Evolutionary conservation across 768 basidiomycete species (phyloP), one percentile per base, ranked within the genome.

Genomic region (Boletus reticulatus): DNA sequence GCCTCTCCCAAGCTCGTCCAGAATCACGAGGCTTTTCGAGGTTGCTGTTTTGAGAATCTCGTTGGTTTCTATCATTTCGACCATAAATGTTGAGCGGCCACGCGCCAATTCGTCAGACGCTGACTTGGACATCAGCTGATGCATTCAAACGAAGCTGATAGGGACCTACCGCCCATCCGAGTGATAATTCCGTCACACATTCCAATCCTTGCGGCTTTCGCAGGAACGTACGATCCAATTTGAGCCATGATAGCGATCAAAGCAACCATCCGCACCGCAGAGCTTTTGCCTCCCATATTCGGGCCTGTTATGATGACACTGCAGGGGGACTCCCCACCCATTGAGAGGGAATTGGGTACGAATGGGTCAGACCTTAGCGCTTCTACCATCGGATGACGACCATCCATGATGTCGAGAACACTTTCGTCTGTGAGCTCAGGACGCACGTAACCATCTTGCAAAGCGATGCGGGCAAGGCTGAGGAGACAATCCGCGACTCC

Each of bases 51-150:
- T 80, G 14, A 98, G 72, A 53, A 98, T 94, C 63, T 97, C 92
- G 62, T 86, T 88, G 0, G 95, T 97, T 69, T 98, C 94, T 6
- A 88, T 80, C 79, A 98, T 87, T 72, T 99, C 96, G 4, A 98
- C 92, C 95, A 97, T 97, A 69, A 98, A 97, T 0, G 91, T 98
- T 0, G 94, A 96, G 9, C 92, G 84, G 0, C 94, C 94, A 38
- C 88, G 80, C 7, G 85, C 82, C 24, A 98, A 72, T 60, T 97
- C 93, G 67, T 98, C 96, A 11, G 85, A 88, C 0, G 96, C 96
- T 88, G 54, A 13, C 20, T 27, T 42, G 51, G 42, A 9, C 10
- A 37, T 60, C 39, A 60, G 43, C 11, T 2, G 45, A 48, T 43
- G 17, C 36, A 45, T n/a, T 42, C 31, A 47, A 49, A 34, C 43